Conservation (phyloP, 2,329 filamentous ascomycete genomes). For the Byssoonygena ceratinophila region DNA sequence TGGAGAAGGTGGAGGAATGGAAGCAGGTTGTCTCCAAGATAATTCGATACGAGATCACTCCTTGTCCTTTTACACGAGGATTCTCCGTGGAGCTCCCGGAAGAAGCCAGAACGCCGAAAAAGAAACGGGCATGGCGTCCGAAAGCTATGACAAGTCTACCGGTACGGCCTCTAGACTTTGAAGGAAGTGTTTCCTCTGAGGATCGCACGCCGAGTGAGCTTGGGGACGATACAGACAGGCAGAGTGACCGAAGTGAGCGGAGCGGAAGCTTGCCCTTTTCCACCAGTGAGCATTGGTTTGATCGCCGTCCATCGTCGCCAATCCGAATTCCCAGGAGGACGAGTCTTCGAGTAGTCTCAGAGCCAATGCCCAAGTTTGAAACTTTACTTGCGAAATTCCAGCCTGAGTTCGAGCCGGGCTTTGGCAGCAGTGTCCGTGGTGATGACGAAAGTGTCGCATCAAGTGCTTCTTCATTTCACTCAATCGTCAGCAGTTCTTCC, state of each 20-base stretch:
- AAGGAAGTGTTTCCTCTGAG: slow-evolving; percentile 6
- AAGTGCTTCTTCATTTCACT: slow-evolving; percentile 37
- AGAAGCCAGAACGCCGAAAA: slow-evolving; percentile 52
- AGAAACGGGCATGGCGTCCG: slow-evolving; percentile 59
- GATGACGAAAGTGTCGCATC: slow-evolving; percentile 27
- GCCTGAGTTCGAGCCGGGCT: slow-evolving; percentile 21
- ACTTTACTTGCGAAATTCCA: slow-evolving; percentile 33
- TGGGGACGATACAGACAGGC: slow-evolving; percentile 1
- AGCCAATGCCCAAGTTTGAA: slow-evolving; percentile 27
- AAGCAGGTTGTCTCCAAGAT: slow-evolving; percentile 61
- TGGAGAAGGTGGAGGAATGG: slow-evolving; percentile 53
- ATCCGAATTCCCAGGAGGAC: slow-evolving; percentile 14
- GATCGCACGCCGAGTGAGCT: slow-evolving; percentile 28
- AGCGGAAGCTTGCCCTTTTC: background rate
- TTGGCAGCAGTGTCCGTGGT: slow-evolving; percentile 4
- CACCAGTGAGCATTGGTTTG: background rate
- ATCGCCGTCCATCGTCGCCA: slow-evolving; percentile 3
- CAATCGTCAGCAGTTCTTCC: slow-evolving; percentile 19
- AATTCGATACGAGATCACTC: slow-evolving; percentile 75
- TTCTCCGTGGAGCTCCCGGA: slow-evolving; percentile 67
- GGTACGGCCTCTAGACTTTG: slow-evolving; percentile 10
- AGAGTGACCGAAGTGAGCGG: slow-evolving; percentile 3
- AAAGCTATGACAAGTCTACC: slow-evolving; percentile 26
- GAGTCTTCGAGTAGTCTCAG: slow-evolving; percentile 21
- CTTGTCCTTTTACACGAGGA: slow-evolving; percentile 69